Evolutionary conservation across 768 basidiomycete species (phyloP), one percentile per base, ranked within the genome.

Genomic region (Podaxis sp.): DNA sequence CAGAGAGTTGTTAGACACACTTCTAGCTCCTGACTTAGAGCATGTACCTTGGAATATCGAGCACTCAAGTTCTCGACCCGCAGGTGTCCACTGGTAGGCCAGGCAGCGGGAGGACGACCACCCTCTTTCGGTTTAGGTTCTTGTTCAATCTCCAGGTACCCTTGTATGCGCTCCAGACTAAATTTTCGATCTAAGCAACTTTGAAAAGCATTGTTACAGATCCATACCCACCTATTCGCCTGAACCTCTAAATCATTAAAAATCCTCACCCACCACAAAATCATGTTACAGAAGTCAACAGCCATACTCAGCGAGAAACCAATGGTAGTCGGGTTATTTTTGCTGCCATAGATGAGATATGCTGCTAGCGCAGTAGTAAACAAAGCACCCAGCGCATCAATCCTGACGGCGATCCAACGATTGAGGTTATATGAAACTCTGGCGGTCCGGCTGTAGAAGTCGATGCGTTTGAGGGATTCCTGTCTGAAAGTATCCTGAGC

Each of bases 291-390:
- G 70, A 90, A 89, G 2, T 79, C 80, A 22, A 87, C 71, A 36
- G 87, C 83, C 74, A 88, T 85, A 55, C 78, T 83, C 28, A 91
- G 72, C 3, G 83, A 80, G 67, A 91, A 82, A 11, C 87, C 83
- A 8, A 77, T 78, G 33, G 78, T 77, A 2, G 77, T 74, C 40
- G 83, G 77, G 48, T 74, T 71, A 12, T 65, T 64, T 0, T 56
- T 60, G 73, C 77, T 20, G 22, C 70, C 70, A 66, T 82, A 79
- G 1, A 82, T 73, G 40, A 90, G 77, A 67, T 87, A 88, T 4
- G 78, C 73, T 8, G 86, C 88, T 10, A 90, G 72, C 7, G 74
- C 70, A 4, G 83, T 72, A 0, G 84, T 78, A 68, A 90, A 89
- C 10, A 83, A 44, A 3, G 79, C 81, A 2, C 87, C 87, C 4